phyloP scores from a whole-genome alignment of 257 asterid genomes.

The Primulina eburnea region DNA sequence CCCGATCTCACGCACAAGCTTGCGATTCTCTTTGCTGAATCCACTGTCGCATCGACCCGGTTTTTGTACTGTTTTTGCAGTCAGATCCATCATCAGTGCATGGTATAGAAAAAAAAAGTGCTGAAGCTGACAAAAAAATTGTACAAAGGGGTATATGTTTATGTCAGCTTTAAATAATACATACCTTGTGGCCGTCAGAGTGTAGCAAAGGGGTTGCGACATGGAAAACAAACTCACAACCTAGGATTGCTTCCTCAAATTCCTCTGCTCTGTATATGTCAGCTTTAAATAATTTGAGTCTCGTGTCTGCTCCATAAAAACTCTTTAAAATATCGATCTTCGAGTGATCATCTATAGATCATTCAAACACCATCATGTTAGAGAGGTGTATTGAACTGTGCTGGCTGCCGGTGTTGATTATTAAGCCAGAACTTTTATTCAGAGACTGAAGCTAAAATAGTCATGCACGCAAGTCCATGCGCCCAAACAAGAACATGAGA shows the following conservation, averaged over 20 bases:
- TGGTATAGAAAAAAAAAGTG: too few relatives aligned
- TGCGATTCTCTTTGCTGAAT: constrained; percentile 29
- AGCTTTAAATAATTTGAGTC: constrained; percentile 41
- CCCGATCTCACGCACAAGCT: constrained; percentile 25
- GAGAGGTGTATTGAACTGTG: too few relatives aligned
- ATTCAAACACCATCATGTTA: background rate
- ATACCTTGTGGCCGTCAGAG: constrained; percentile 24
- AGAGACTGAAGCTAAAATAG: too few relatives aligned
- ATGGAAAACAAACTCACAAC: constrained; percentile 49
- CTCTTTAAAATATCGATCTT: constrained; percentile 41
- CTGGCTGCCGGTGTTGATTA: too few relatives aligned
- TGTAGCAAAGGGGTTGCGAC: constrained; percentile 45
- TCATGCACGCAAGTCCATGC: too few relatives aligned
- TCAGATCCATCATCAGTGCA: background rate
- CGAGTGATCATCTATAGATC: constrained; percentile 30
- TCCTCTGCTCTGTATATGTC: constrained; percentile 43
- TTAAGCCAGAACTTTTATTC: too few relatives aligned
- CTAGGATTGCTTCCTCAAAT: constrained; percentile 42
- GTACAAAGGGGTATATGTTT: too few relatives aligned
- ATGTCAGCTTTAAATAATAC: too few relatives aligned
- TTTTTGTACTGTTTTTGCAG: constrained; percentile 31
- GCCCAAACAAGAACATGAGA: too few relatives aligned
- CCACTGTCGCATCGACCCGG: constrained; percentile 38
- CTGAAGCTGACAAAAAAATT: too few relatives aligned
- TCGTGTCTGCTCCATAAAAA: constrained; percentile 31